Evolutionary conservation across 1,284 basidiomycete species (phyloP), one percentile per base, ranked within the genome.

Genomic region (Ceratobasidium sp.): DNA sequence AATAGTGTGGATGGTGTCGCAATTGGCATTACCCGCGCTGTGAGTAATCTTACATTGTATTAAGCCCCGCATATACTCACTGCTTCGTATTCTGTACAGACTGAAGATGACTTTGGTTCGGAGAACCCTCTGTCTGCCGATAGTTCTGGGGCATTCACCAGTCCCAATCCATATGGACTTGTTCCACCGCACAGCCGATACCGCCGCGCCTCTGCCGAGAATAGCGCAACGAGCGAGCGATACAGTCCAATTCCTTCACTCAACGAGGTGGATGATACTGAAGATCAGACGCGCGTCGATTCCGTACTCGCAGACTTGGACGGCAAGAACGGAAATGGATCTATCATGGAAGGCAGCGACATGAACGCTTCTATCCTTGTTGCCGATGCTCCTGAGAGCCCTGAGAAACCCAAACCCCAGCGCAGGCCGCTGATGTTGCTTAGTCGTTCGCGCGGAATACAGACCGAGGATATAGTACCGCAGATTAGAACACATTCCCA

Each of bases 391-490:
- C 66, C 66, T 9, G 66, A 69, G 35, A 69, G 52, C 26, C 73
- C 73, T 14, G 70, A 66, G 41, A 76, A 74, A 50, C 74, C 76
- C 35, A 73, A 75, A 21, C 62, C 74, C 32, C 69, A 79, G 26
- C 77, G 79, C 41, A 78, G 80, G 47, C 80, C 88, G 1, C 81
- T 92, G 11, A 81, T 90, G 52, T 84, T 91, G 2, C 84, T 91
- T 9, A 88, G 86, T 11, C 85, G 88, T 1, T 90, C 89, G 16
- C 85, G 87, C 52, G 91, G 87, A 4, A 87, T 93, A 1, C 95
- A 96, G 79, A 95, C 93, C 0, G 92, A 95, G 62, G 76, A 43
- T 23, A 46, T 57, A 18, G 43, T 21, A 11, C 23, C 47, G 46
- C 41, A 21, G 1, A 23, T 47, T 26, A 47, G 43, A 21, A 41